phyloP scores from a whole-genome alignment of 1,284 basidiomycete genomes.

The Laetiporus sulphureus region DNA sequence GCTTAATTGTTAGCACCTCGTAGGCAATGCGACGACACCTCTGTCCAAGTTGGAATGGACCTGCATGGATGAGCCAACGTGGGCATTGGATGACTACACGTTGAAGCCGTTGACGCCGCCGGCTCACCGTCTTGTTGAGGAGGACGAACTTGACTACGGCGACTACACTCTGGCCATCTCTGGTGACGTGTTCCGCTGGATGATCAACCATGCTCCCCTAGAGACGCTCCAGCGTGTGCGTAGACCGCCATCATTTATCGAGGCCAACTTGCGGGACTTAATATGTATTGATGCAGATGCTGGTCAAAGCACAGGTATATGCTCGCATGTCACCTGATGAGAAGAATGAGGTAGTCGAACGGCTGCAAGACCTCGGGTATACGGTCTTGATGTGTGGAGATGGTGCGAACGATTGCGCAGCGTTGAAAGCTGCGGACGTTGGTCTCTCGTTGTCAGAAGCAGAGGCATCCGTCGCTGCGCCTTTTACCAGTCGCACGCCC shows the following conservation, averaged over 20 bases:
- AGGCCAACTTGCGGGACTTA: background rate
- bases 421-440: conserved; percentile 97
- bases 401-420: conserved; percentile 98
- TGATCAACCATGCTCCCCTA: conserved; percentile 91
- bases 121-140: conserved; percentile 59
- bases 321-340: conserved; percentile 99
- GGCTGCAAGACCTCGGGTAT: conserved; percentile 89
- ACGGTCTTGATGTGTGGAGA: conserved; percentile 99
- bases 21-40: conserved; percentile 58
- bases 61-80: conserved; percentile 83
- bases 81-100: conserved; percentile 86
- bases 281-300: conserved; percentile 63
- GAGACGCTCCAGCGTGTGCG: conserved; percentile 89
- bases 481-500: conserved; percentile 90
- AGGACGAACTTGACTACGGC: conserved; percentile 65
- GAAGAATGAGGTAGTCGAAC: conserved; percentile 97
- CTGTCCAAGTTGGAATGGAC: conserved; percentile 83
- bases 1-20: background rate
- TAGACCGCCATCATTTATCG: background rate
- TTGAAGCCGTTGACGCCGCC: conserved; percentile 73
- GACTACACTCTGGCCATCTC: conserved; percentile 93
- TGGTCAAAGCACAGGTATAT: conserved; percentile 97
- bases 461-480: conserved; percentile 98
- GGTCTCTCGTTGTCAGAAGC: conserved; percentile 96
- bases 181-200: conserved; percentile 99